These are phyloP conservation scores for Stagonosporopsis chrysanthemi DNA, from an alignment of 2,329 filamentous ascomycete genomes.

Conservation along the genomic window DNA sequence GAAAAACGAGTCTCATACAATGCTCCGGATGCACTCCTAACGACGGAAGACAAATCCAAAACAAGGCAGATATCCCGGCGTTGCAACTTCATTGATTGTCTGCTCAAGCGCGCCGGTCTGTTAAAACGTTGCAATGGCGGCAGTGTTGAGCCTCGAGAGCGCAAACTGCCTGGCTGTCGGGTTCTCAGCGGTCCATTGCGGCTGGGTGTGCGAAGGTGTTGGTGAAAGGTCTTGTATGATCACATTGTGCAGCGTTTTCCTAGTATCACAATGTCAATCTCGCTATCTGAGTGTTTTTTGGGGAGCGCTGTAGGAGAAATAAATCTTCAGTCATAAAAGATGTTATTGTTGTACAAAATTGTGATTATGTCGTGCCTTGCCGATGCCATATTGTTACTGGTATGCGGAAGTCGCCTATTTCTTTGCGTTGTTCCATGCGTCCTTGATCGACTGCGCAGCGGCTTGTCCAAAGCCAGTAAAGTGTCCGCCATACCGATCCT, in stretches of 20 bases:
- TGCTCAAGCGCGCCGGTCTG: too few relatives aligned
- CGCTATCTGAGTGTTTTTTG: neutral
- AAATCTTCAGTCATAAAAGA: neutral
- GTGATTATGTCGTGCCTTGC: neutral
- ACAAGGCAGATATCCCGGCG: neutral
- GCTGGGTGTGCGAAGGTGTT: neutral
- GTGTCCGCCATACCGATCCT: slow-evolving; percentile 44
- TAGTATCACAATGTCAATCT: neutral
- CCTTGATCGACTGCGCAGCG: slow-evolving; percentile 38
- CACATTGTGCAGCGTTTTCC: neutral
- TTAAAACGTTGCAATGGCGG: neutral
- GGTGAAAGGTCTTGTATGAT: neutral
- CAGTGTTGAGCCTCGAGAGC: neutral
- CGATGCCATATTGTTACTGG: neutral
- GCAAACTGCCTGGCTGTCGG: neutral
- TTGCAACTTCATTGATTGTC: neutral
- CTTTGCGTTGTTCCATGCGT: slow-evolving; percentile 34
- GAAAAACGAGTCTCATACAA: too few relatives aligned
- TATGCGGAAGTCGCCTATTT: slow-evolving; percentile 18
- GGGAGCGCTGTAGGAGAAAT: neutral
- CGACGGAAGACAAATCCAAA: neutral
- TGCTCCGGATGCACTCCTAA: neutral
- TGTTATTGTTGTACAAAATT: slow-evolving; percentile 13
- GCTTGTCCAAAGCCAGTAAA: slow-evolving; percentile 33
- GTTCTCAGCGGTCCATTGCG: neutral